A percentile compares a stretch with the other conserved stretches of the same genome.
These are phyloP conservation scores for Colletotrichum salicis DNA, from an alignment of 2,329 filamentous ascomycete species.

Conservation along the genomic window DNA sequence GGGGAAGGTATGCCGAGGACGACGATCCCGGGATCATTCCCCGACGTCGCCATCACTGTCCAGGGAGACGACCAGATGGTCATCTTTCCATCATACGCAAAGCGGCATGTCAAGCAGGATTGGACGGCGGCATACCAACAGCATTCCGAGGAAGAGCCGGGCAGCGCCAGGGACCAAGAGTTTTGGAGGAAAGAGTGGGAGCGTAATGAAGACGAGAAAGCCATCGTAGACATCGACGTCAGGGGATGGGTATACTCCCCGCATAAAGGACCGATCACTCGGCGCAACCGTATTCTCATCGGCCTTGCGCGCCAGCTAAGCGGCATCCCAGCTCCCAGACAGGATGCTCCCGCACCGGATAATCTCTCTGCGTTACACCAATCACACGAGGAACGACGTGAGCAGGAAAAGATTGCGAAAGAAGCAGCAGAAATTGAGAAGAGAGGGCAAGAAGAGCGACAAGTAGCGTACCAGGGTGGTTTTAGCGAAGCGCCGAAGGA, in stretches of 20 bases:
- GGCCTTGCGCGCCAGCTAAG: constrained; percentile 88
- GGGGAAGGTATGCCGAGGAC: constrained; percentile 47
- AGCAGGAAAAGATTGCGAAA: constrained; percentile 74
- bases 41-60: constrained; percentile 82
- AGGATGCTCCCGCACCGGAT: constrained; percentile 39
- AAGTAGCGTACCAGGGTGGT: constrained; percentile 74
- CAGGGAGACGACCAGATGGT: constrained; percentile 92
- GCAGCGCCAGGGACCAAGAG: constrained; percentile 69
- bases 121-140: constrained; percentile 45
- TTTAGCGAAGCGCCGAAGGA: constrained; percentile 76
- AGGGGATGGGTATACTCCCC: constrained; percentile 95
- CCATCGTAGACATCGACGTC: constrained; percentile 92
- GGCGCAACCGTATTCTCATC: constrained; percentile 87
- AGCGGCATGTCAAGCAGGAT: constrained; percentile 70
- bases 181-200: constrained; percentile 86
- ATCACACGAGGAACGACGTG: constrained; percentile 61
- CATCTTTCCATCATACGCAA: constrained; percentile 92
- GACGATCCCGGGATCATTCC: constrained; percentile 80
- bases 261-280: constrained; percentile 83
- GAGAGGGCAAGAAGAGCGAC: constrained; percentile 76
- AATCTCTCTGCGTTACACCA: constrained; percentile 44
- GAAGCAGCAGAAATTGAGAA: constrained; percentile 83
- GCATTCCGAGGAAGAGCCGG: constrained; percentile 47
- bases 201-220: constrained; percentile 81
- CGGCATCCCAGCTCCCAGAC: constrained; percentile 78